These are phyloP conservation scores for Tuber umbilicatum DNA, from an alignment of 495 filamentous ascomycete species.

Conservation along the genomic window DNA sequence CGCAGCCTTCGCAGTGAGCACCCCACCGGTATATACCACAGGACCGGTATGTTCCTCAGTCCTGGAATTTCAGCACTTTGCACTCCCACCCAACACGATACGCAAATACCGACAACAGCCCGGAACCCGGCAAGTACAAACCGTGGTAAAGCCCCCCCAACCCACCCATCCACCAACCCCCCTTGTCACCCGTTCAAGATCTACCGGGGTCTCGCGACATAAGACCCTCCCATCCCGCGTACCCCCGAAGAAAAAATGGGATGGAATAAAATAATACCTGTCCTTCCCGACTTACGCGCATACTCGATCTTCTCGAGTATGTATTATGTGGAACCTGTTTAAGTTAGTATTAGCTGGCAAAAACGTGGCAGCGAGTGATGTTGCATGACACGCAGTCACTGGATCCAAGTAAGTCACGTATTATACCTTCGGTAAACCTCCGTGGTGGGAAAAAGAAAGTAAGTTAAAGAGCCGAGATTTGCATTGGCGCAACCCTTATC, in stretches of 20 bases:
- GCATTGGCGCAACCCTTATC: neutral
- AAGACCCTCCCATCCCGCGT: neutral
- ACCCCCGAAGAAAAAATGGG: neutral
- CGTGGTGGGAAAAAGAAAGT: neutral
- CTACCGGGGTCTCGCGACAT: neutral
- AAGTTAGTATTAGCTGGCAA: neutral
- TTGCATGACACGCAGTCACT: neutral
- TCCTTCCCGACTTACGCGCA: neutral
- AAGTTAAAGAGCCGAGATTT: neutral
- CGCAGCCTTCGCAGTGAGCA: neutral
- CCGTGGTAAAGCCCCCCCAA: neutral
- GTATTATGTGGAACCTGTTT: neutral
- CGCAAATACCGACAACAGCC: neutral
- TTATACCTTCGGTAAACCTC: neutral
- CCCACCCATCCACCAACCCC: neutral
- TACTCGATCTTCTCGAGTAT: neutral
- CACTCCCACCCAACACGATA: neutral
- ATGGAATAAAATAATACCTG: neutral
- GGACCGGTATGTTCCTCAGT: no score
- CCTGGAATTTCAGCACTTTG: neutral
- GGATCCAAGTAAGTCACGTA: neutral
- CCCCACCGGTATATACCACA: neutral
- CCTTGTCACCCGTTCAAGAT: neutral
- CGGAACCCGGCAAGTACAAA: neutral
- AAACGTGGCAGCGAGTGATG: slow-evolving; percentile 1